These are phyloP conservation scores for Colletotrichum neosansevieriae DNA, from an alignment of 2,329 filamentous ascomycete species.

Conservation along the genomic window DNA sequence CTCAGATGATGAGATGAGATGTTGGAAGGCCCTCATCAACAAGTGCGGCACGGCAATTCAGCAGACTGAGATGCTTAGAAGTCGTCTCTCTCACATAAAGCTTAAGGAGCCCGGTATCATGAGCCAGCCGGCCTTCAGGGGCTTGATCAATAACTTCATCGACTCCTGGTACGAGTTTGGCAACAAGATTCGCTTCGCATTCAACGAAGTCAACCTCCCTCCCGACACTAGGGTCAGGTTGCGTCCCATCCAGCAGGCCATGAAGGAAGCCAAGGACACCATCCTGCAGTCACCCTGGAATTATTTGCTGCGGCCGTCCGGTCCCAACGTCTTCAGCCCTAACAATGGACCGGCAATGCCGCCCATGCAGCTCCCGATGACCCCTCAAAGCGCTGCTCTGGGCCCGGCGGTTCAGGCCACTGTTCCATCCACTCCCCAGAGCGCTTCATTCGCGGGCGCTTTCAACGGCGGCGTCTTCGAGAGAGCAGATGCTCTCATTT, in stretches of 20 bases:
- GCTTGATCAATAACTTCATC: slow-evolving; percentile 80
- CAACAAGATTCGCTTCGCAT: slow-evolving; percentile 66
- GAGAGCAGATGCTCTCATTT: slow-evolving; percentile 68
- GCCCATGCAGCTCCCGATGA: slow-evolving; percentile 74
- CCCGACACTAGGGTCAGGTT: slow-evolving; percentile 80
- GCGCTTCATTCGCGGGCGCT: slow-evolving; percentile 65
- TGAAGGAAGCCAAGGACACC: slow-evolving; percentile 82
- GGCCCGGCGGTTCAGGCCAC: slow-evolving; percentile 93
- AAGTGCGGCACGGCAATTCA: slow-evolving; percentile 79
- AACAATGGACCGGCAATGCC: slow-evolving; percentile 47
- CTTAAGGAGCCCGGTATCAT: slow-evolving; percentile 85
- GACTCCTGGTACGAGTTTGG: slow-evolving; percentile 77
- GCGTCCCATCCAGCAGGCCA: slow-evolving; percentile 82
- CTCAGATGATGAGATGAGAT: slow-evolving; percentile 69
- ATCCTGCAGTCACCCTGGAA: slow-evolving; percentile 74
- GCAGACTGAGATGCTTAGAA: slow-evolving; percentile 79
- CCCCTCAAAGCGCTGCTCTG: slow-evolving; percentile 88
- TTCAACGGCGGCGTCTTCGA: slow-evolving; percentile 72
- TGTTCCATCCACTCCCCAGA: slow-evolving; percentile 78
- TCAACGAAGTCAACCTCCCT: slow-evolving; percentile 65
- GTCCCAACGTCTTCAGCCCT: slow-evolving; percentile 41
- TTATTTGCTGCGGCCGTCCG: slow-evolving; percentile 52
- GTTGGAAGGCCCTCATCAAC: slow-evolving; percentile 78
- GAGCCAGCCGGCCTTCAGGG: slow-evolving; percentile 71
- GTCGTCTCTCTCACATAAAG: slow-evolving; percentile 82